Percentiles rank a stretch among this genome's conserved stretches.
Evolutionary conservation across 352 stramenopile genomes (phyloP).

Genomic region (Pythium aphanidermatum): DNA sequence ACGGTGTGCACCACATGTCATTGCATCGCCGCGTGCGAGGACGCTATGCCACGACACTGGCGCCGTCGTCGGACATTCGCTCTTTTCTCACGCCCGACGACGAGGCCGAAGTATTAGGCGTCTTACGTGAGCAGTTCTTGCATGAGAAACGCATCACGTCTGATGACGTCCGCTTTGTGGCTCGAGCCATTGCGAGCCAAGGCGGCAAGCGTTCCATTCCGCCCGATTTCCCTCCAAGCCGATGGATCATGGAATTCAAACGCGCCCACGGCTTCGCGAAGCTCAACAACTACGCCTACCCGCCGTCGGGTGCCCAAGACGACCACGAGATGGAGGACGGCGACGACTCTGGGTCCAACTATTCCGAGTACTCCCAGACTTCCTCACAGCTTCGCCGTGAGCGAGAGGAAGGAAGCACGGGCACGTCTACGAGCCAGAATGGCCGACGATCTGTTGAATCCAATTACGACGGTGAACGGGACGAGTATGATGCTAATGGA

Average conservation of each 20-base stretch:
- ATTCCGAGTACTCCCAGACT: conserved; percentile 17
- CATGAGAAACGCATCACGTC: conserved; percentile 37
- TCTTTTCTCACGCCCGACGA: conserved; percentile 24
- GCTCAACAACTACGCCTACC: conserved; percentile 25
- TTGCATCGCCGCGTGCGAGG: conserved; percentile 25
- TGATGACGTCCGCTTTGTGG: conserved; percentile 41
- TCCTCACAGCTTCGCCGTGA: conserved; percentile 12
- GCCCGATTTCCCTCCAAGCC: conserved; percentile 37
- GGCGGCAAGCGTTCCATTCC: conserved; percentile 24
- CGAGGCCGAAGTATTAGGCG: conserved; percentile 29
- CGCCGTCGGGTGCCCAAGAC: conserved; percentile 1
- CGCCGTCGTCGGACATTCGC: conserved; percentile 13
- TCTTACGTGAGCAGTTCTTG: conserved; percentile 34
- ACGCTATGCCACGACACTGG: conserved; percentile 1
- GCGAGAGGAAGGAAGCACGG: not conserved
- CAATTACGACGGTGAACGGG: conserved; percentile 16
- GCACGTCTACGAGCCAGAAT: not conserved
- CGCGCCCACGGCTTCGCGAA: conserved; percentile 35
- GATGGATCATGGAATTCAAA: conserved; percentile 48
- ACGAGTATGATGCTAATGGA: conserved; percentile 9
- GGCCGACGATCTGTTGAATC: conserved; percentile 5
- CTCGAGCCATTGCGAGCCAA: conserved; percentile 37
- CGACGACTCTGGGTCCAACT: conserved; percentile 25
- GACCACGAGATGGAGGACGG: conserved; percentile 21
- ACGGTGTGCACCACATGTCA: conserved; percentile 44